phyloP scores from a whole-genome alignment of 2,329 filamentous ascomycete species.

The Rhynchosporium secalis region DNA sequence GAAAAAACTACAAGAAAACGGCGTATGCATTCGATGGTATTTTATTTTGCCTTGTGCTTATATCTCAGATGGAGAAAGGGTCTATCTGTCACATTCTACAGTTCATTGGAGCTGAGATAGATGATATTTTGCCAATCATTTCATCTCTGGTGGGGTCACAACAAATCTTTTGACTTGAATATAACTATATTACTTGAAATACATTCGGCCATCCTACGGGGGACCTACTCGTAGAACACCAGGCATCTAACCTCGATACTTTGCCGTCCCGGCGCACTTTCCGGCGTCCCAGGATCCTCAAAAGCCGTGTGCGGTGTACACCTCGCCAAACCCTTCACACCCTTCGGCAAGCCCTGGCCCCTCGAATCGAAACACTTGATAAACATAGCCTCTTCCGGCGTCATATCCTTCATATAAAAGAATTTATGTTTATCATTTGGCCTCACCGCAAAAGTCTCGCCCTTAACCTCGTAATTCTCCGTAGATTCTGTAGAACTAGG shows the following conservation, averaged over 20 bases:
- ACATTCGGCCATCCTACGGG: background rate
- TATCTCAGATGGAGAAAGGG: too few relatives aligned
- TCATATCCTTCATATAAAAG: constrained; percentile 69
- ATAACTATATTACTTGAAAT: background rate
- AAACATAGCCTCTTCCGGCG: constrained; percentile 32
- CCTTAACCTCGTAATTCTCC: constrained; percentile 61
- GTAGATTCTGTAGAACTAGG: constrained; percentile 48
- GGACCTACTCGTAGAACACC: constrained; percentile 22
- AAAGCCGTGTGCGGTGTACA: constrained; percentile 26
- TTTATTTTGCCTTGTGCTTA: too few relatives aligned
- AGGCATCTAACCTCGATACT: constrained; percentile 27
- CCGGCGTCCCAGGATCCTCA: constrained; percentile 19
- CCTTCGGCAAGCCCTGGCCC: constrained; percentile 18
- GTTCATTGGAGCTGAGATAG: too few relatives aligned
- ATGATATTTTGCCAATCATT: too few relatives aligned
- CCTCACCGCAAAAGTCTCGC: constrained; percentile 62
- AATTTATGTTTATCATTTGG: constrained; percentile 60
- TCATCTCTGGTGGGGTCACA: too few relatives aligned
- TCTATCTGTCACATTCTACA: too few relatives aligned
- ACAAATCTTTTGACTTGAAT: background rate
- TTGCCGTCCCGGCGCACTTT: constrained; percentile 19
- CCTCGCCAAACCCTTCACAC: constrained; percentile 19
- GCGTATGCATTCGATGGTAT: too few relatives aligned
- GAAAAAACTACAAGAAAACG: too few relatives aligned
- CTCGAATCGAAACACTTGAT: constrained; percentile 26